These are phyloP conservation scores for Paspalum notatum DNA, from an alignment of 176 grass and related monocot genomes.

Conservation along the genomic window DNA sequence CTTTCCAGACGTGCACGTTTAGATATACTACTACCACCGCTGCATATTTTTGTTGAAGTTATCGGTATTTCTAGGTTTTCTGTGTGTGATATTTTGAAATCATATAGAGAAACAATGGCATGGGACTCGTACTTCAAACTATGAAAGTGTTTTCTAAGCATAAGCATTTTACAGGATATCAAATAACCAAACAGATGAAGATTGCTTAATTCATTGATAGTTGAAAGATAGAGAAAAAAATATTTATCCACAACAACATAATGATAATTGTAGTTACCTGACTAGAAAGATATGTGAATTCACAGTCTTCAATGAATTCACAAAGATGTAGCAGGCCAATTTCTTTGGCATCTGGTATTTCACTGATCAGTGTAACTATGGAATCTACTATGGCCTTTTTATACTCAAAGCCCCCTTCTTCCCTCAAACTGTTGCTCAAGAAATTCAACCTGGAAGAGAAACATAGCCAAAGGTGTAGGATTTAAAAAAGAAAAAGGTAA, in stretches of 20 bases:
- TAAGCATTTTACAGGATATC: conserved; percentile 14
- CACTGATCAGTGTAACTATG: conserved; percentile 87
- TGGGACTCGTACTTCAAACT: conserved; percentile 5
- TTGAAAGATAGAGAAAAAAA: conserved; percentile 18
- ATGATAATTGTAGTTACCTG: conserved; percentile 66
- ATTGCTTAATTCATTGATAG: conserved; percentile 17
- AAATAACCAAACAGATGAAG: conserved; percentile 2
- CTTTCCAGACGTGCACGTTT: neutral
- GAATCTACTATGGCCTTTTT: conserved; percentile 99
- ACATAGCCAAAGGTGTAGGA: conserved; percentile 13
- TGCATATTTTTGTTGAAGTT: neutral
- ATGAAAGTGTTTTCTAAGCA: neutral
- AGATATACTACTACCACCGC: neutral
- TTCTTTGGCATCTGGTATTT: conserved; percentile 96
- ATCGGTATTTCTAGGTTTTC: neutral
- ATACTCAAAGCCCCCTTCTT: conserved; percentile 98
- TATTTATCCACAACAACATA: conserved; percentile 1
- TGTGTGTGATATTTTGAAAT: neutral
- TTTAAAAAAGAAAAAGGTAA: neutral
- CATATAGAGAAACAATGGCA: neutral
- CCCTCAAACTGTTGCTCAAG: conserved; percentile 93
- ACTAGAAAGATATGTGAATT: conserved; percentile 95
- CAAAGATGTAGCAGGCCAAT: conserved; percentile 90
- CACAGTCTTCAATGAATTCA: conserved; percentile 99
- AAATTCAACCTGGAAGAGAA: conserved; percentile 77